Conservation (phyloP, 805 yeast species). For the Yamadazyma laniorum region DNA sequence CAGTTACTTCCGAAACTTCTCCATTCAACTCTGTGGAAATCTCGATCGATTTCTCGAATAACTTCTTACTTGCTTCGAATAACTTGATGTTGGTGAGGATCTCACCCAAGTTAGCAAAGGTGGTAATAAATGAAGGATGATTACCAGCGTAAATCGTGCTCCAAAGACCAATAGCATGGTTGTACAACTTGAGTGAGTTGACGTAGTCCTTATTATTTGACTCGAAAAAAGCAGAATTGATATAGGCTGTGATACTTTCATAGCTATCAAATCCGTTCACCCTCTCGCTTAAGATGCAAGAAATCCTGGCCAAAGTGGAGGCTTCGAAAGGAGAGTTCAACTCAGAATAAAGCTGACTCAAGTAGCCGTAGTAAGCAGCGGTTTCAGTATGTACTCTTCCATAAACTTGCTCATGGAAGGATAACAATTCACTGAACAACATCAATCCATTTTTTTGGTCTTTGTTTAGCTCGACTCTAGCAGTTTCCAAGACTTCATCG, state of each 20-base stretch:
- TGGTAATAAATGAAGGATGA: conserved; percentile 70
- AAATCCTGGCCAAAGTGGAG: conserved; percentile 59
- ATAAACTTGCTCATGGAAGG: conserved; percentile 77
- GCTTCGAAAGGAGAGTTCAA: conserved; percentile 58
- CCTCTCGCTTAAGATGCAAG: conserved; percentile 76
- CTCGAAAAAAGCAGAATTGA: conserved; percentile 75
- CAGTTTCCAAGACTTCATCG: conserved; percentile 73
- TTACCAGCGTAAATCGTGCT: conserved; percentile 52
- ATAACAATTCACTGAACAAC: conserved; percentile 65
- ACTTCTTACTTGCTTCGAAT: conserved; percentile 45
- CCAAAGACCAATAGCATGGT: conserved; percentile 61
- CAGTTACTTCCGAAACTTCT: conserved; percentile 58
- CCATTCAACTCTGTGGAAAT: conserved; percentile 56
- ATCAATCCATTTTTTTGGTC: conserved; percentile 56
- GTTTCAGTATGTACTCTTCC: conserved; percentile 80
- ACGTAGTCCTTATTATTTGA: conserved; percentile 53
- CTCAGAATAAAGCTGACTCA: conserved; percentile 68
- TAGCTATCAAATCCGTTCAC: conserved; percentile 75
- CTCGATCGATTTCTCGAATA: conserved; percentile 53
- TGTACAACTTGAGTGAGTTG: conserved; percentile 61
- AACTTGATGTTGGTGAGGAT: conserved; percentile 55
- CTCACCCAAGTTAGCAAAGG: conserved; percentile 59
- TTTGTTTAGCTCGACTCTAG: conserved; percentile 42
- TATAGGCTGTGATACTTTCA: conserved; percentile 68
- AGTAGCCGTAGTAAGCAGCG: conserved; percentile 61